Conservation (phyloP, 2,329 filamentous ascomycete species). For the Alternaria burnsii region DNA sequence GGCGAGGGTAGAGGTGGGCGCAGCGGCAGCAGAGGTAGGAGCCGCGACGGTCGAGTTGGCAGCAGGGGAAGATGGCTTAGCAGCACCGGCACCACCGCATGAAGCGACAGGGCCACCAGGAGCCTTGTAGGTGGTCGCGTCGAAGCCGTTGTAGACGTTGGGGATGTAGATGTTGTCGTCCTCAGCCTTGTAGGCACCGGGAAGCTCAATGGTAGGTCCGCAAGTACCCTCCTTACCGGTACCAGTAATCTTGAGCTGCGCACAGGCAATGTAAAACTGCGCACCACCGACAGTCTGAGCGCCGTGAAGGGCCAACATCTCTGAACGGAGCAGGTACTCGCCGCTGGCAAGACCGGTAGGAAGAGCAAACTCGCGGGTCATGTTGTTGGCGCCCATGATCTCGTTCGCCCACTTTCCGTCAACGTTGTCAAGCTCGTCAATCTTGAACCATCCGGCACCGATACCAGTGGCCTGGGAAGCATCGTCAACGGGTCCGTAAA, state of each 20-base stretch:
- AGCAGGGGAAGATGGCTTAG: constrained; percentile 11
- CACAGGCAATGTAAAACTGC: constrained; percentile 57
- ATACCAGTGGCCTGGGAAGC: constrained; percentile 45
- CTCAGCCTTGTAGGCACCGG: constrained; percentile 48
- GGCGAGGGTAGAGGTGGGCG: constrained; percentile 11
- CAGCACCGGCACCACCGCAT: constrained; percentile 35
- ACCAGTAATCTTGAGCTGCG: constrained; percentile 55
- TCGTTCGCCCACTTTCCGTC: constrained; percentile 46
- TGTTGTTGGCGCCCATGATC: constrained; percentile 51
- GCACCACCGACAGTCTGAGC: constrained; percentile 47
- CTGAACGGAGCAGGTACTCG: constrained; percentile 53
- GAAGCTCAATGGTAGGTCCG: constrained; percentile 52
- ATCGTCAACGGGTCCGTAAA: constrained; percentile 64
- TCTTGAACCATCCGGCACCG: constrained; percentile 50
- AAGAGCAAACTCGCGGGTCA: constrained; percentile 48
- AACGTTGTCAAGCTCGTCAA: constrained; percentile 42
- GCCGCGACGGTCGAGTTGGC: constrained; percentile 22
- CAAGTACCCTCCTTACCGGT: constrained; percentile 48
- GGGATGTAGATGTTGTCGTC: constrained; percentile 49
- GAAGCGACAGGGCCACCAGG: constrained; percentile 41
- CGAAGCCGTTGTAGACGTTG: constrained; percentile 48
- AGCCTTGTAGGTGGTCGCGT: constrained; percentile 39
- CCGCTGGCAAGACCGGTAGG: constrained; percentile 53
- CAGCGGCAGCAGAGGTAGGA: constrained; percentile 10
- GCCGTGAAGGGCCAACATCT: constrained; percentile 58